Conservation (phyloP, 176 grass and related monocot species). For the Aegilops sharonensis region DNA sequence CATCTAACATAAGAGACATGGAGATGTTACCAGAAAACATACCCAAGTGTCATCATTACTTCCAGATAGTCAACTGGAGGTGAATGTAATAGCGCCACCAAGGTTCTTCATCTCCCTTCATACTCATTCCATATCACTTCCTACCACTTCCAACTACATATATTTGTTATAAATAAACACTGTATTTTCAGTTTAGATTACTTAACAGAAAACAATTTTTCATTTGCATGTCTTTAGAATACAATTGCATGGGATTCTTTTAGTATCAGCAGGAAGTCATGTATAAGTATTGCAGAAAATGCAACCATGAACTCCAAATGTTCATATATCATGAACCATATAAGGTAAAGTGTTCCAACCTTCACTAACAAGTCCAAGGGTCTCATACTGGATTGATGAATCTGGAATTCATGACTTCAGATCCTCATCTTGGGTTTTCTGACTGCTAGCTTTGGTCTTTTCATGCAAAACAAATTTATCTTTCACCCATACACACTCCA, state of each 20-base stretch:
- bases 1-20: neutral
- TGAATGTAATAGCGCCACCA: neutral
- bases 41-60: neutral
- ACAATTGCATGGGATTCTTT: neutral
- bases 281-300: neutral
- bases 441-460: conserved; percentile 30
- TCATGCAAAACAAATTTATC: conserved; percentile 75
- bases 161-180: neutral
- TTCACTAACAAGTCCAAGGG: conserved; percentile 30
- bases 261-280: neutral
- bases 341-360: conserved; percentile 36
- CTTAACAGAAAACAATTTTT: neutral
- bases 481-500: conserved; percentile 64
- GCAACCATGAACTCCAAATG: conserved; percentile 4
- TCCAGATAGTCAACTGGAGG: neutral
- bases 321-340: neutral
- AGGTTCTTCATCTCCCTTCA: neutral
- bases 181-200: neutral
- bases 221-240: neutral
- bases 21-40: neutral
- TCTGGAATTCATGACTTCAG: neutral
- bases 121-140: neutral
- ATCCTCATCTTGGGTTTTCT: conserved; percentile 37
- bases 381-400: conserved; percentile 51
- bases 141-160: neutral